Base-by-base conservation (phyloP, 352 stramenopile species). In the Phytophthora tentaculata region DNA sequence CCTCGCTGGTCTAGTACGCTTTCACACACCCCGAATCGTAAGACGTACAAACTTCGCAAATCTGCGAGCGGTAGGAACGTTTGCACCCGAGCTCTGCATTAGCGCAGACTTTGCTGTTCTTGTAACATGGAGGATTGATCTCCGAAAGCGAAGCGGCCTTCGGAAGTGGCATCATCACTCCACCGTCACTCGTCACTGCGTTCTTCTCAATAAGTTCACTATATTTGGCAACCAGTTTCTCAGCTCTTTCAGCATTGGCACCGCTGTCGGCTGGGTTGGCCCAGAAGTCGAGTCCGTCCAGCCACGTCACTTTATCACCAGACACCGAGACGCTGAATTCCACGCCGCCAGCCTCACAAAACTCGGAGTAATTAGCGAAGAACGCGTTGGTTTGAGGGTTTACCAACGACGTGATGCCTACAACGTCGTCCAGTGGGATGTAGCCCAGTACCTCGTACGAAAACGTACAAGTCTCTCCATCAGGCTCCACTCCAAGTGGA, bases 261-360 rank as follows among this genome's bases (percentile, higher is more conserved):
- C 67, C 26, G 43, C 58, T 68, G 44, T 83, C 67, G 1, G 55
- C 51, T 2, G 87, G 83, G 22, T 93, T 79, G 2, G 51, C 48
- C 87, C 87, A 95, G 74, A 95, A 93, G 10, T 83, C 71, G 14
- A 94, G 66, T 39, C 79, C 74, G 28, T 77, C 49, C 13, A 83
- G 43, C 53, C 83, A 73, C 28, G 67, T 61, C n/a, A 77, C 57
- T 2, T 70, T 26, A 35, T 65, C 32, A 5, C 56, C 65, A n/a
- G 65, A 59, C 3, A 86, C 73, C 6, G 12, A 24, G 19, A 71
- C 73, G 32, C 77, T 75, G 62, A 84, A 91, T 66, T 92, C 82
- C 8, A 89, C 65, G 1, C 73, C 73, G 13, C 80, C 81, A 24
- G 73, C 78, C 16, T 74, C 28, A 50, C 84, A 92, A 49, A 91